Evolutionary conservation across 1,139 yeast genomes (phyloP), one percentile per base, ranked within the genome.

Genomic region (Meyerozyma carpophila): DNA sequence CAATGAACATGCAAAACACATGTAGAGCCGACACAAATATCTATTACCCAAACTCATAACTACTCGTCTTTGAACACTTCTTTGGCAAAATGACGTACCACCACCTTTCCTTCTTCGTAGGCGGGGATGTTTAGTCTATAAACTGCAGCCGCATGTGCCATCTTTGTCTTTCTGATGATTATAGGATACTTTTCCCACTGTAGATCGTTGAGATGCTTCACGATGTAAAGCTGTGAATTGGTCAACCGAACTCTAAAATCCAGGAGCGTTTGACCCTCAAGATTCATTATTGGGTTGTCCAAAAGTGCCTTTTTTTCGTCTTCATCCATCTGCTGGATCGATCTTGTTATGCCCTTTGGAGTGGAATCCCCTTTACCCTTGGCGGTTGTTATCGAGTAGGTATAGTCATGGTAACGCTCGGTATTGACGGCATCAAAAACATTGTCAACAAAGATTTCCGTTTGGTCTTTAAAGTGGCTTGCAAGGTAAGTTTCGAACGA

Each of bases 111-210:
- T 59, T 88, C 95, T 29, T 66, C 77, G 47, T 75, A 80, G 20
- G 68, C 61, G 20, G 75, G 73, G 32, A 76, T 76, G 37, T 68
- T 66, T 11, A 63, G 63, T 44, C 95, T 73, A 34, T 82, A 86
- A 46, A 88, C 84, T 1, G 88, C 83, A 2, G 93, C 95, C 2
- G 95, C 89, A 56, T 88, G 96, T 0, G 94, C 75, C 41, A 81
- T 77, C 42, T 73, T 73, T 4, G 93, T 82, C 29, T 75, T 66
- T 39, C 84, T 73, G 43, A 88, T 83, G 47, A 84, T 73, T 26
- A 87, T 73, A 0, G 94, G 94, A 56, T 59, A 84, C 58, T 85
- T 88, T 29, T 67, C 61, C 95, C 95, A 88, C 3, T 63, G 55
- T 10, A 87, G 60, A 1, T 61, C 51, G 59, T 87, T 86, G 57